Percentiles rank a stretch among this genome's conserved stretches.
phyloP scores from a whole-genome alignment of 1,139 yeast species.

The Protomyces arabidopsidicola region DNA sequence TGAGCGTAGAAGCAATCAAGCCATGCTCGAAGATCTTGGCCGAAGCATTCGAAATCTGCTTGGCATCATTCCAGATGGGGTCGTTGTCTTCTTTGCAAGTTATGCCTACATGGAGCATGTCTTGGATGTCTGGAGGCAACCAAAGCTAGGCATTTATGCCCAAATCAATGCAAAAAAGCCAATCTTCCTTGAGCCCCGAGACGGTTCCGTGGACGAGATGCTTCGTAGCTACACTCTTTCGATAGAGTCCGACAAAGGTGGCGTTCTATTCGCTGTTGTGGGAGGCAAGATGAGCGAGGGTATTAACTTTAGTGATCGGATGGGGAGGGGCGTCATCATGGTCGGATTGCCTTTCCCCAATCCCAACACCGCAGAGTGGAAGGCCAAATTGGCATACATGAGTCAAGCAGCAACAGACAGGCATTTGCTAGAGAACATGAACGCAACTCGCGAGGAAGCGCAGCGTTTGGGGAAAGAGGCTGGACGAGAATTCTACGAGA shows the following conservation, averaged over 20 bases:
- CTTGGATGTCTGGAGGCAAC: conserved; percentile 49
- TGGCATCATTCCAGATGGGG: conserved; percentile 61
- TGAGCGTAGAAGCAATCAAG: conserved; percentile 51
- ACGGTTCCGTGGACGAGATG: conserved; percentile 44
- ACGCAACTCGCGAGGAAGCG: not conserved
- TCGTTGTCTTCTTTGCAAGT: conserved; percentile 76
- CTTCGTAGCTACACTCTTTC: conserved; percentile 49
- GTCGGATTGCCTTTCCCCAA: conserved; percentile 90
- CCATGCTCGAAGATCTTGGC: conserved; percentile 54
- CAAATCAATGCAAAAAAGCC: conserved; percentile 32
- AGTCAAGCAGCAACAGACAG: conserved; percentile 28
- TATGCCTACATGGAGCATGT: conserved; percentile 62
- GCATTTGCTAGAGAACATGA: not conserved
- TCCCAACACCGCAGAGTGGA: conserved; percentile 72
- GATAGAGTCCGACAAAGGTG: conserved; percentile 46
- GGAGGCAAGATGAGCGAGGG: conserved; percentile 96
- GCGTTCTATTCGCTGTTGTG: conserved; percentile 74
- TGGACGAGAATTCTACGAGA: conserved; percentile 69
- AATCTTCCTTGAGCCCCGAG: conserved; percentile 44
- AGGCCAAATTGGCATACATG: conserved; percentile 65
- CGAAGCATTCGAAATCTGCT: conserved; percentile 46
- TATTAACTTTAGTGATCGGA: conserved; percentile 77
- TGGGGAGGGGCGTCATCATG: conserved; percentile 85
- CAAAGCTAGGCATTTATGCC: not conserved
- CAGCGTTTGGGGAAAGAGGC: conserved; percentile 44